These are phyloP conservation scores for Clonostachys rosea DNA, from an alignment of 2,329 filamentous ascomycete species.

Conservation along the genomic window DNA sequence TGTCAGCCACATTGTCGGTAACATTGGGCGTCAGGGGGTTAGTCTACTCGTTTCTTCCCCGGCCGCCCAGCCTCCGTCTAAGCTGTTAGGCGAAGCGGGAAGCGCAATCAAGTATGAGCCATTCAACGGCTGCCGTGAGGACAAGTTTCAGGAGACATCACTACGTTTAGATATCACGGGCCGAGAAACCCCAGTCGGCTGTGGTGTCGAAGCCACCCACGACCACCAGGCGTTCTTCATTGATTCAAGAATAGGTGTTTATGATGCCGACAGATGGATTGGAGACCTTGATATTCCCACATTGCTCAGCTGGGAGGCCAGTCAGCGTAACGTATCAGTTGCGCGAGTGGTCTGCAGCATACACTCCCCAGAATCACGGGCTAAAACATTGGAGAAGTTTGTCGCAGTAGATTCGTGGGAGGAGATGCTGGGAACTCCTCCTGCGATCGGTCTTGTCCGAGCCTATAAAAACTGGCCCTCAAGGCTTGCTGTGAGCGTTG, in stretches of 20 bases:
- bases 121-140: background rate
- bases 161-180: background rate
- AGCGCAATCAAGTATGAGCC: background rate
- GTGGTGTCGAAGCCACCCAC: background rate
- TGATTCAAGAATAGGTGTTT: background rate
- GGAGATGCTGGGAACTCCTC: background rate
- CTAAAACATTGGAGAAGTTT: background rate
- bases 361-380: background rate
- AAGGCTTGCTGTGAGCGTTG: background rate
- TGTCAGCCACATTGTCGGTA: background rate
- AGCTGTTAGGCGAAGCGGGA: background rate
- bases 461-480: background rate
- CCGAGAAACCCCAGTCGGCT: background rate
- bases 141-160: background rate
- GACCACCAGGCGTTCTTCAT: background rate
- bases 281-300: constrained; percentile 11
- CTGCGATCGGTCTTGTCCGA: background rate
- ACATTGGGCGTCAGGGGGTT: background rate
- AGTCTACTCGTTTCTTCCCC: background rate
- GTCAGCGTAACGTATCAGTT: background rate
- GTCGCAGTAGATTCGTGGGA: background rate
- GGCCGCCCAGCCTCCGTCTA: background rate
- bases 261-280: background rate
- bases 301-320: background rate
- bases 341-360: background rate